Evolutionary conservation across 768 basidiomycete species (phyloP).

Genomic region (Pleurotus citrinopileatus): DNA sequence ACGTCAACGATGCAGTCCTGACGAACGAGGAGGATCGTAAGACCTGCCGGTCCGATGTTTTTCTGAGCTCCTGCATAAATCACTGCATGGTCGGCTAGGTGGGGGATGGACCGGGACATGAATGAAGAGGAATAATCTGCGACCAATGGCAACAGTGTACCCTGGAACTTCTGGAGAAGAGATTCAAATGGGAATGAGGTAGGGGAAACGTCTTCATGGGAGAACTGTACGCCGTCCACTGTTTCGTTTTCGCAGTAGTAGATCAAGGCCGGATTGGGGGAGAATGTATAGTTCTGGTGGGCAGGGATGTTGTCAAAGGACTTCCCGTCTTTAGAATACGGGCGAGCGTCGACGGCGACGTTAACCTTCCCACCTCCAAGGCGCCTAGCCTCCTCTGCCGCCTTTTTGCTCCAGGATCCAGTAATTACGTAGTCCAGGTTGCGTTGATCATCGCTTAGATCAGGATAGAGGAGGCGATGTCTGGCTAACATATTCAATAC

Average conservation of each 20-base stretch:
- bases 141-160: conserved; percentile 73
- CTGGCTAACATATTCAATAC: conserved; percentile 90
- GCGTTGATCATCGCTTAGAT: conserved; percentile 50
- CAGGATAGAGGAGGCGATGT: conserved; percentile 73
- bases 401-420: conserved; percentile 90
- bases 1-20: conserved; percentile 92
- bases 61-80: conserved; percentile 98
- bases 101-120: conserved; percentile 91
- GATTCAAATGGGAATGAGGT: conserved; percentile 82
- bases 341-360: conserved; percentile 69
- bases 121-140: conserved; percentile 96
- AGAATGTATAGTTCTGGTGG: conserved; percentile 71
- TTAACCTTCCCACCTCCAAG: conserved; percentile 61
- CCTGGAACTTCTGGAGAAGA: conserved; percentile 38
- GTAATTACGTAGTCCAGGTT: conserved; percentile 88
- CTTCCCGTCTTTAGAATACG: conserved; percentile 60
- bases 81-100: conserved; percentile 85
- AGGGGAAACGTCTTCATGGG: conserved; percentile 47
- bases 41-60: conserved; percentile 92
- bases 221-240: conserved; percentile 91
- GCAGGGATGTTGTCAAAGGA: conserved; percentile 80
- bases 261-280: conserved; percentile 78
- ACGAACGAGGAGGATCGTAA: conserved; percentile 92
- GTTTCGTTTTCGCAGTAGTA: conserved; percentile 99
- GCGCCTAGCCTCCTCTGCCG: conserved; percentile 76